phyloP scores from a whole-genome alignment of 225 moss, liverwort and hornwort genomes.

The Neckera pumila region DNA sequence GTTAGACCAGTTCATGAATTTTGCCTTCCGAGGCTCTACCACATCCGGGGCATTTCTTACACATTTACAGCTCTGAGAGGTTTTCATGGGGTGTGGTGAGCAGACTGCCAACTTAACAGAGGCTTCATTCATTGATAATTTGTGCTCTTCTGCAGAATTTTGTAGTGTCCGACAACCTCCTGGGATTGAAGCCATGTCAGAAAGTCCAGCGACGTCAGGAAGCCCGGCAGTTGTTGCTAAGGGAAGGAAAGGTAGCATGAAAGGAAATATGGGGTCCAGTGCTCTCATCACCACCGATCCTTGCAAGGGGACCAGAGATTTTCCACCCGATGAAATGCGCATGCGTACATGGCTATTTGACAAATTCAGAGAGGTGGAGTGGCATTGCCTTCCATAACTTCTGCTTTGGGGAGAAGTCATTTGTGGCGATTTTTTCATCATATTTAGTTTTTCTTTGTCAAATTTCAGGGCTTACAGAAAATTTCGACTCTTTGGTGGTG shows the following conservation, averaged over 20 bases:
- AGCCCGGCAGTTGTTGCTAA: not conserved
- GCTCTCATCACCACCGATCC: constrained; percentile 60
- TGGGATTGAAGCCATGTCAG: constrained; percentile 1
- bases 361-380: constrained; percentile 72
- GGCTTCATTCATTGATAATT: not conserved
- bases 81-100: not conserved
- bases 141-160: not conserved
- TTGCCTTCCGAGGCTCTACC: not conserved
- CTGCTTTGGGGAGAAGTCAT: not conserved
- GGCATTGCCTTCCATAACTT: not conserved
- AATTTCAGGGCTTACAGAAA: not conserved
- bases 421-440: not conserved
- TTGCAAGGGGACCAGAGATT: constrained; percentile 83
- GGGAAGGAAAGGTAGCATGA: constrained; percentile 4
- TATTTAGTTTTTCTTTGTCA: not conserved
- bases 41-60: not conserved
- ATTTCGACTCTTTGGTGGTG: not conserved
- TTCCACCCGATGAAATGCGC: constrained; percentile 93
- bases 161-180: not conserved
- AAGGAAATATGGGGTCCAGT: constrained; percentile 1
- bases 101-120: not conserved
- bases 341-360: constrained; percentile 81
- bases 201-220: not conserved
- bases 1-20: not conserved
- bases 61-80: not conserved